A percentile compares a stretch with the other conserved stretches of the same genome.
phyloP scores from a whole-genome alignment of 768 basidiomycete species.

The Russula earlei region DNA sequence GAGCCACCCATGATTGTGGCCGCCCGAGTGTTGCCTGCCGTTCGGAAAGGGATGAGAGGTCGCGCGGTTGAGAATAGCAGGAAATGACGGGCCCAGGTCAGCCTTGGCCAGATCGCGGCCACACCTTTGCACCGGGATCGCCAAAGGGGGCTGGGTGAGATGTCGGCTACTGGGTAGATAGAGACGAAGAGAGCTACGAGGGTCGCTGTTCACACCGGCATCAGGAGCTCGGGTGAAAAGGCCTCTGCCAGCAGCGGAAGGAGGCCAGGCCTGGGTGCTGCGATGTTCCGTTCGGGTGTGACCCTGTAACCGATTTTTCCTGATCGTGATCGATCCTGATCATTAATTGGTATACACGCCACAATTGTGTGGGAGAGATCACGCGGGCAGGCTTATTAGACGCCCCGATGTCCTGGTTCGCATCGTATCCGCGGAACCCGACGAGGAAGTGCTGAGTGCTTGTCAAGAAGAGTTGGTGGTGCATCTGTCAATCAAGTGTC shows the following conservation, averaged over 20 bases:
- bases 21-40: conserved; percentile 33
- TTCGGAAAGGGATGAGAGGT: conserved; percentile 44
- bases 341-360: too few species aligned
- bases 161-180: too few species aligned
- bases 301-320: too few species aligned
- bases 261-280: too few species aligned
- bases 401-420: conserved; percentile 40
- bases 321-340: too few species aligned
- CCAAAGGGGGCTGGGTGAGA: too few species aligned
- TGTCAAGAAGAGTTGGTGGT: too few species aligned
- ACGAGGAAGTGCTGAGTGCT: conserved; percentile 63
- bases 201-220: conserved; percentile 64
- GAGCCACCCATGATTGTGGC: conserved; percentile 65
- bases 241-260: conserved; percentile 44
- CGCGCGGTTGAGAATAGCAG: conserved; percentile 44
- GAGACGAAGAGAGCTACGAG: conserved; percentile 39
- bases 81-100: conserved; percentile 53
- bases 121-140: too few species aligned
- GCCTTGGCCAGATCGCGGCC: conserved; percentile 36
- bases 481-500: too few species aligned
- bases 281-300: too few species aligned
- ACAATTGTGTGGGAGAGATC: too few species aligned
- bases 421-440: conserved; percentile 53
- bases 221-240: conserved; percentile 56
- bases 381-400: too few species aligned